A percentile compares a stretch with the other conserved stretches of the same genome.
phyloP scores from a whole-genome alignment of 1,139 yeast genomes.

The Wickerhamomyces sp. region DNA sequence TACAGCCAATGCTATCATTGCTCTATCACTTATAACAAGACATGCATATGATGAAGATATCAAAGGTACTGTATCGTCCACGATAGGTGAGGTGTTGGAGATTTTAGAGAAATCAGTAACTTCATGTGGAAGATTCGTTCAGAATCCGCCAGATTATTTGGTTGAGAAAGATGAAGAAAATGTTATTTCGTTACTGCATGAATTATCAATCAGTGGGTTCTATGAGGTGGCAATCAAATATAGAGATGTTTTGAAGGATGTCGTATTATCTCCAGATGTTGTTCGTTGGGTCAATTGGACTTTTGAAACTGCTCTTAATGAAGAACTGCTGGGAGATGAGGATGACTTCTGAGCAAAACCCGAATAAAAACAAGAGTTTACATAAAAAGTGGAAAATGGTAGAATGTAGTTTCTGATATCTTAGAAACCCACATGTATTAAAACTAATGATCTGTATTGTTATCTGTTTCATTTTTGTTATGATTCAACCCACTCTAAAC shows the following conservation, averaged over 20 bases:
- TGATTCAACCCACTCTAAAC: neutral
- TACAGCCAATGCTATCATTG: constrained; percentile 60
- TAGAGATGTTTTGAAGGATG: constrained; percentile 57
- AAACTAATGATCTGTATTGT: no score
- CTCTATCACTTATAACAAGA: constrained; percentile 52
- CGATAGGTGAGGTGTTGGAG: constrained; percentile 54
- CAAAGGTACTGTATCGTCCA: constrained; percentile 44
- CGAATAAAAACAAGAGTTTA: neutral
- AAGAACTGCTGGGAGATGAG: constrained; percentile 11
- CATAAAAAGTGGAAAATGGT: no score
- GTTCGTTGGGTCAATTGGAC: constrained; percentile 69
- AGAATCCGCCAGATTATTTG: constrained; percentile 26
- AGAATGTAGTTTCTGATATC: no score
- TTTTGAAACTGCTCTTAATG: constrained; percentile 51
- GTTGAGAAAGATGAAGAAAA: constrained; percentile 29
- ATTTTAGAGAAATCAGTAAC: constrained; percentile 57
- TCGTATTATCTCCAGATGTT: constrained; percentile 55
- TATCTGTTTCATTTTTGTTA: neutral
- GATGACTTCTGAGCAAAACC: neutral
- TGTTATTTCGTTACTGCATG: constrained; percentile 52
- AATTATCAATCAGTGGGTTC: constrained; percentile 57
- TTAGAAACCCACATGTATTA: no score
- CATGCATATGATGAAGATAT: constrained; percentile 64
- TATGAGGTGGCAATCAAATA: constrained; percentile 59
- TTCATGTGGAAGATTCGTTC: constrained; percentile 43